phyloP scores from a whole-genome alignment of 139 green algal species.

The Chlamydomonas eustigma region DNA sequence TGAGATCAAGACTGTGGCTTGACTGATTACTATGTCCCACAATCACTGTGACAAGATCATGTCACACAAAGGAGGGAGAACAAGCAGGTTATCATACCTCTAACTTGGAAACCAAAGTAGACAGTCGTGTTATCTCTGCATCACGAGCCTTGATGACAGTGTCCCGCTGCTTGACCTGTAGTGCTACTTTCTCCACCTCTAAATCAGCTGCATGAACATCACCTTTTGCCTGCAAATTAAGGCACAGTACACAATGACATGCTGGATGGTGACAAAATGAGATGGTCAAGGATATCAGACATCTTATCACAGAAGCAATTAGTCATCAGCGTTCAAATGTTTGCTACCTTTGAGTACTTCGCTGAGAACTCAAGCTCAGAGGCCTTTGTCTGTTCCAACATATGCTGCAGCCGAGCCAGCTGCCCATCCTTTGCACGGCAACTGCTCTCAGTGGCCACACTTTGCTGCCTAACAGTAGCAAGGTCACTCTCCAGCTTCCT shows the following conservation, averaged over 20 bases:
- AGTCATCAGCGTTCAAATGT: not conserved
- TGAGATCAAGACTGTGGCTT: no score
- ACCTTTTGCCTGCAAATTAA: not conserved
- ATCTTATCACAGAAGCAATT: not conserved
- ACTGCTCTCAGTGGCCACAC: not conserved
- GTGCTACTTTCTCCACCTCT: not conserved
- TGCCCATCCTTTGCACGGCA: not conserved
- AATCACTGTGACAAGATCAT: no score
- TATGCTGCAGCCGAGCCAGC: conserved; percentile 12
- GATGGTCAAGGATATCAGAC: not conserved
- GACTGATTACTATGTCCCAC: no score
- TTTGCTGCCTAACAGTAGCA: not conserved
- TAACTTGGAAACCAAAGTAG: not conserved
- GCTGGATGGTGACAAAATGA: no score
- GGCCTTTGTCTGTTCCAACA: conserved; percentile 15
- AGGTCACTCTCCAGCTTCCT: not conserved
- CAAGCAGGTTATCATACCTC: no score
- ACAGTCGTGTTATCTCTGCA: not conserved
- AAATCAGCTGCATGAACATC: not conserved
- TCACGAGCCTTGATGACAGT: not conserved
- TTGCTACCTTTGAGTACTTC: not conserved
- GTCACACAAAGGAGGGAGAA: no score
- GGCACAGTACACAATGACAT: no score
- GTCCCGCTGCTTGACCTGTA: not conserved
- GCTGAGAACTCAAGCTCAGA: conserved; percentile 17